Conservation (phyloP, 2,329 filamentous ascomycete genomes). For the Penicillium paneum region DNA sequence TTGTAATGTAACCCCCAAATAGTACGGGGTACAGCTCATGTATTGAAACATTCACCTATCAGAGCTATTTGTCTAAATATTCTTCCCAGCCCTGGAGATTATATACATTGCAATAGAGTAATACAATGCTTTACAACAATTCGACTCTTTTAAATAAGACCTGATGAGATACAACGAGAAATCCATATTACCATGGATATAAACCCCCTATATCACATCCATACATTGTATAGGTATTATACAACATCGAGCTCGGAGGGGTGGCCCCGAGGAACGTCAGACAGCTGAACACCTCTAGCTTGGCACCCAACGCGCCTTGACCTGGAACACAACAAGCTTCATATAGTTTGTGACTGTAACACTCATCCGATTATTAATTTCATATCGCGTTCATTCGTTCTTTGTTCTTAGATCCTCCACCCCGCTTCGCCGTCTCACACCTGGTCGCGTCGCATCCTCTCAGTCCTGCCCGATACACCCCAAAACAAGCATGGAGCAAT, state of each 20-base stretch:
- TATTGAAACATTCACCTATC: slow-evolving; percentile 2
- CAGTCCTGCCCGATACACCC: not conserved
- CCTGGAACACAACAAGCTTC: not conserved
- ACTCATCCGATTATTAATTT: not conserved
- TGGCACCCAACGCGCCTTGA: slow-evolving; percentile 15
- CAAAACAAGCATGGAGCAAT: slow-evolving; percentile 52
- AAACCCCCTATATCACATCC: not conserved
- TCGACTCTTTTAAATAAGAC: not conserved
- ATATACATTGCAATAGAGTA: not conserved
- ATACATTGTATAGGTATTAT: not conserved
- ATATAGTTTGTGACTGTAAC: not conserved
- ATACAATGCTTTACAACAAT: not conserved
- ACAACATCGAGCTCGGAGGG: slow-evolving; percentile 6
- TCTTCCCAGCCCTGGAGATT: not conserved
- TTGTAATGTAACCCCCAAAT: accelerated
- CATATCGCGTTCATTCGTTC: not conserved
- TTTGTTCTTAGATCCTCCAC: not conserved
- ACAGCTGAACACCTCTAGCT: slow-evolving; percentile 20
- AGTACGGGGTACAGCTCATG: not conserved
- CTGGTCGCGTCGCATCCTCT: slow-evolving; percentile 7
- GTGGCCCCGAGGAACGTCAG: slow-evolving; percentile 20
- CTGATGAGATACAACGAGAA: not conserved
- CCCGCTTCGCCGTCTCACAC: not conserved
- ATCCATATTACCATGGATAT: not conserved
- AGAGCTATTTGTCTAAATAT: not conserved